Conservation (phyloP, 2,329 filamentous ascomycete species). For the Colletotrichum karsti region DNA sequence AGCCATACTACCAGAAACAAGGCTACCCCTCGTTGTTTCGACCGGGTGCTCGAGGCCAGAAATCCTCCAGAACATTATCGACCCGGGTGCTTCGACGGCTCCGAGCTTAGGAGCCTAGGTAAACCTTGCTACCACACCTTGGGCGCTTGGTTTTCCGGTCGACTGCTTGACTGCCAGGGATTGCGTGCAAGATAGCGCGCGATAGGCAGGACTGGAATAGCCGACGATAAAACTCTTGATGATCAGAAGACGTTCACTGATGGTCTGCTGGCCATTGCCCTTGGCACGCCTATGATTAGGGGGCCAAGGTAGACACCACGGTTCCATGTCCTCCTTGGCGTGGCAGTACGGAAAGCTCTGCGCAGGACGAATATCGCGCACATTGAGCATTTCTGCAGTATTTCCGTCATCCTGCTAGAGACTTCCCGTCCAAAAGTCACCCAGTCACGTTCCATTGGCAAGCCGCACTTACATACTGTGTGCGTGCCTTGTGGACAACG, state of each 20-base stretch:
- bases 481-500: neutral
- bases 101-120: slow-evolving; percentile 3
- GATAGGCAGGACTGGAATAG: neutral
- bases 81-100: slow-evolving; percentile 5
- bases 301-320: slow-evolving; percentile 1
- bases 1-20: slow-evolving; percentile 1
- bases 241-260: slow-evolving; percentile 10
- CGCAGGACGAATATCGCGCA: slow-evolving; percentile 14
- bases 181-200: neutral
- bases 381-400: neutral
- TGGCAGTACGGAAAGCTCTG: neutral
- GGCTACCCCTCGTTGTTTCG: slow-evolving; percentile 13
- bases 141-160: slow-evolving; percentile 13
- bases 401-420: neutral
- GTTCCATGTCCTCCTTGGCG: slow-evolving; percentile 19
- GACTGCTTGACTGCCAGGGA: neutral
- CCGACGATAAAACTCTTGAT: neutral
- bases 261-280: neutral
- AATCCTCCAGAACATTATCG: slow-evolving; percentile 14
- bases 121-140: slow-evolving; percentile 3
- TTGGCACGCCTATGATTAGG: neutral
- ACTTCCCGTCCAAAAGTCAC: neutral
- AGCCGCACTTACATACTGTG: slow-evolving; percentile 3
- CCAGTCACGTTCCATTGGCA: neutral
- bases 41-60: slow-evolving; percentile 7